Conservation (phyloP, 192 early-diverging fungal species). For the Jimgerdemannia lactiflua region DNA sequence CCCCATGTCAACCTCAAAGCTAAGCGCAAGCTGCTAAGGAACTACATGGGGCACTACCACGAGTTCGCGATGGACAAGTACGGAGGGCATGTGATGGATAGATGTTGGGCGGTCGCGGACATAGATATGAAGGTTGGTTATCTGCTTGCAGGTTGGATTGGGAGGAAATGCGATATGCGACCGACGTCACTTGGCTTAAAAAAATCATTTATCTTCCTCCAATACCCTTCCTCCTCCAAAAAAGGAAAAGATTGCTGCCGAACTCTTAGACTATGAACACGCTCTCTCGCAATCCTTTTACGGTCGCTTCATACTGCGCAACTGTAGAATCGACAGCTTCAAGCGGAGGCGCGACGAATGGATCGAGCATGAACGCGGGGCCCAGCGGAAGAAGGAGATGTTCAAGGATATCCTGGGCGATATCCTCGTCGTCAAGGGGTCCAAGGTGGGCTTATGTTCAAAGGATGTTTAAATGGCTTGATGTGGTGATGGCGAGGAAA, state of each 20-base stretch:
- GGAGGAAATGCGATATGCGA: too few relatives aligned
- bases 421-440: conserved; percentile 20
- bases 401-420: conserved; percentile 76
- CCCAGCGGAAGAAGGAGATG: conserved; percentile 73
- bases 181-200: not conserved
- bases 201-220: not conserved
- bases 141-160: not conserved
- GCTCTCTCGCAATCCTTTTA: conserved; percentile 58
- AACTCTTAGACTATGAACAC: conserved; percentile 56
- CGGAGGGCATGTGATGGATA: conserved; percentile 79
- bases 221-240: conserved; percentile 1
- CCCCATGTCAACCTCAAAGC: conserved; percentile 52
- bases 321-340: conserved; percentile 76
- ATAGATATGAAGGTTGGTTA: conserved; percentile 58
- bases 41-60: conserved; percentile 54
- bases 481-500: too few relatives aligned
- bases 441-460: conserved; percentile 7
- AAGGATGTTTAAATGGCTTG: too few relatives aligned
- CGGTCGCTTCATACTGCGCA: conserved; percentile 73
- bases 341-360: conserved; percentile 75
- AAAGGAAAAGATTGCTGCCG: conserved; percentile 66
- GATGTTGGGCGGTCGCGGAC: conserved; percentile 70
- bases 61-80: conserved; percentile 67
- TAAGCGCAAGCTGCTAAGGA: conserved; percentile 65
- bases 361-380: conserved; percentile 68